Percentiles rank a stretch among this genome's conserved stretches.
Evolutionary conservation across 371 early-diverging fungal genomes (phyloP).

Genomic region (Mycotypha africana): DNA sequence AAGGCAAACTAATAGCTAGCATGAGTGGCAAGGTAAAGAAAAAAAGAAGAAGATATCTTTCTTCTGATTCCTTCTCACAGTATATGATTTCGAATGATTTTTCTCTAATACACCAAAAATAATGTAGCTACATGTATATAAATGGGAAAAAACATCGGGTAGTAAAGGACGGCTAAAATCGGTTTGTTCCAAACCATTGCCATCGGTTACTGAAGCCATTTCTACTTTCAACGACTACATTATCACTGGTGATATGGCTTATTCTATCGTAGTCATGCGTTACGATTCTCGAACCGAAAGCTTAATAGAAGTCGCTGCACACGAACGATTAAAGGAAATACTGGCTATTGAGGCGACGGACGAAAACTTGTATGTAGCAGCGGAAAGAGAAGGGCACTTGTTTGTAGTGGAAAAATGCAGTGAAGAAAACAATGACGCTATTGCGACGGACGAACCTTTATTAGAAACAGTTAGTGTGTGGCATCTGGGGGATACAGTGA

Average conservation of each 20-base stretch:
- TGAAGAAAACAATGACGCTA: constrained; percentile 29
- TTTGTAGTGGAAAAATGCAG: constrained; percentile 53
- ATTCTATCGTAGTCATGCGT: constrained; percentile 29
- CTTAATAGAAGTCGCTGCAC: constrained; percentile 63
- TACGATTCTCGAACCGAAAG: constrained; percentile 48
- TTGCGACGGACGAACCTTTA: constrained; percentile 52
- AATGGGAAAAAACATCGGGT: constrained; percentile 30
- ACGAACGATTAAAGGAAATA: constrained; percentile 60
- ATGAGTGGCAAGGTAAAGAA: constrained; percentile 45
- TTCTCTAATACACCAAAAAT: too few species aligned
- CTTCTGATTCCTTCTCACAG: too few species aligned
- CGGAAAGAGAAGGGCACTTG: constrained; percentile 60
- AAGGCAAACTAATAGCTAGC: constrained; percentile 51
- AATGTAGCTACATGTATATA: constrained; percentile 28
- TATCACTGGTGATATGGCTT: constrained; percentile 28
- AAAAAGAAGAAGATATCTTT: not conserved
- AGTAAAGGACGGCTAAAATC: constrained; percentile 18
- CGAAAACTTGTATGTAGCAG: constrained; percentile 57
- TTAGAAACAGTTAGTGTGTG: constrained; percentile 66
- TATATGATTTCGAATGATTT: too few species aligned
- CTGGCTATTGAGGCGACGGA: constrained; percentile 57
- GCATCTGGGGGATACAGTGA: constrained; percentile 85
- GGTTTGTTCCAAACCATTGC: constrained; percentile 17
- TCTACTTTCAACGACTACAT: constrained; percentile 19
- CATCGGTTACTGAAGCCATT: constrained; percentile 25